Evolutionary conservation across 106 monocot genomes (phyloP).

Genomic region (Iris macrosiphon): DNA sequence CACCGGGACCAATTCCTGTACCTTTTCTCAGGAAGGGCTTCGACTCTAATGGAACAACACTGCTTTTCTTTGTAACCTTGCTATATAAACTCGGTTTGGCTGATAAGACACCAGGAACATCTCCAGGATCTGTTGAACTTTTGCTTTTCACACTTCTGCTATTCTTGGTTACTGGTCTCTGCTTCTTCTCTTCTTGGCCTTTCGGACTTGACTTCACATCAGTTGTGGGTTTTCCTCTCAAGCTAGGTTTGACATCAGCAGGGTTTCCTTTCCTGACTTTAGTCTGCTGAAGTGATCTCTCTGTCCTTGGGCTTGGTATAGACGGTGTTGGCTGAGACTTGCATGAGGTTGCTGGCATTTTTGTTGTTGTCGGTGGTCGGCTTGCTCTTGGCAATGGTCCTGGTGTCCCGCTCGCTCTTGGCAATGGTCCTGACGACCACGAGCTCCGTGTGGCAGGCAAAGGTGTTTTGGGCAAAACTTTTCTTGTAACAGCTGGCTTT

Average conservation of each 20-base stretch:
- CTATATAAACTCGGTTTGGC: slow-evolving; percentile 51
- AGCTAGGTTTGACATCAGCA: slow-evolving; percentile 8
- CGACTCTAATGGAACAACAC: slow-evolving; percentile 69
- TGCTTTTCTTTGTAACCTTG: slow-evolving; percentile 77
- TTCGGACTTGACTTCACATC: slow-evolving; percentile 25
- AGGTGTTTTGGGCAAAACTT: slow-evolving; percentile 31
- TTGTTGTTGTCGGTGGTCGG: slow-evolving; percentile 22
- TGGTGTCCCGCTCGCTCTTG: slow-evolving; percentile 35
- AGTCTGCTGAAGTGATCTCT: slow-evolving; percentile 14
- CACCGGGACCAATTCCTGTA: slow-evolving; percentile 20
- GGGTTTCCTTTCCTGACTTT: slow-evolving; percentile 22
- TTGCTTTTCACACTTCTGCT: slow-evolving; percentile 30
- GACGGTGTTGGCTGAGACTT: slow-evolving; percentile 23
- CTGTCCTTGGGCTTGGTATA: slow-evolving; percentile 25
- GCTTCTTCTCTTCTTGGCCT: slow-evolving; percentile 37
- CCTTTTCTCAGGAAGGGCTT: slow-evolving; percentile 58
- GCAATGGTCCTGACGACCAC: slow-evolving; percentile 23
- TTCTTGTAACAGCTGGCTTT: slow-evolving; percentile 44
- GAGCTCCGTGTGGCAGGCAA: slow-evolving; percentile 33
- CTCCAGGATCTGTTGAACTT: slow-evolving; percentile 12
- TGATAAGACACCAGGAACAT: slow-evolving; percentile 19
- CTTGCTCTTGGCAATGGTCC: slow-evolving; percentile 30
- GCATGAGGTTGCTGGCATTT: slow-evolving; percentile 15
- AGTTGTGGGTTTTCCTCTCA: no score
- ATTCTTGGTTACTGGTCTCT: slow-evolving; percentile 14